Conservation (phyloP, 495 filamentous ascomycete genomes). For the Glonium stellatum region DNA sequence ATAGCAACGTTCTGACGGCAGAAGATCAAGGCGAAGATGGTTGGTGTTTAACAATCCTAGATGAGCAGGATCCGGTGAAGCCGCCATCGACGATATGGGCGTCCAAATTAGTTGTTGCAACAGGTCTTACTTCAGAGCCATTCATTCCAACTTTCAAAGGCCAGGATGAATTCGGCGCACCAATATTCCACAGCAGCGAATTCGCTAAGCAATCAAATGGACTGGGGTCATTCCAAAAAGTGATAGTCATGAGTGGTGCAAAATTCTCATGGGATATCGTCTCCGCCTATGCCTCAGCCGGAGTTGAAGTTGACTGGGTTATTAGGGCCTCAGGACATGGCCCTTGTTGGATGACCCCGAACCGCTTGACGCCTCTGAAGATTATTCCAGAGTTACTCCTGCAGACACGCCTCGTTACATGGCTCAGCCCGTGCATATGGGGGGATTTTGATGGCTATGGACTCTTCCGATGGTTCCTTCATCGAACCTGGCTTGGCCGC, state of each 20-base stretch:
- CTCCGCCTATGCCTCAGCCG: conserved; percentile 58
- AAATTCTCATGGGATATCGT: conserved; percentile 76
- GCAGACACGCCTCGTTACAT: conserved; percentile 56
- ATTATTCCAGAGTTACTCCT: conserved; percentile 60
- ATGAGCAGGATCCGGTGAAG: background rate
- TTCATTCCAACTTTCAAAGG: conserved; percentile 48
- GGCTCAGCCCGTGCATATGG: conserved; percentile 60
- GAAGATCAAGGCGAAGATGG: conserved; percentile 15
- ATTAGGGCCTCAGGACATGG: conserved; percentile 73
- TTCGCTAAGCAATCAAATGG: conserved; percentile 41
- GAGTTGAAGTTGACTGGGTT: conserved; percentile 66
- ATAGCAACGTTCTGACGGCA: conserved; percentile 9
- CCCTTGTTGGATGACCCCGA: conserved; percentile 61
- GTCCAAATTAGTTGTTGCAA: conserved; percentile 60
- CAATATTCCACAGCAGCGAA: conserved; percentile 59
- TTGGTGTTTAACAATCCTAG: conserved; percentile 10
- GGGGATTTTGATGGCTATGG: conserved; percentile 47
- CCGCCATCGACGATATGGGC: conserved; percentile 35
- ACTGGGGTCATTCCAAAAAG: conserved; percentile 31
- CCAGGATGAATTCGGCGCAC: conserved; percentile 45
- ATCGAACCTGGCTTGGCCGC: conserved; percentile 60
- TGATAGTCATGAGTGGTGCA: conserved; percentile 61
- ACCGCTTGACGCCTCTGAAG: conserved; percentile 55
- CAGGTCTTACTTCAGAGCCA: conserved; percentile 60
- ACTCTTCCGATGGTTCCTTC: conserved; percentile 49